Percentiles rank a stretch among this genome's conserved stretches.
Conservation (phyloP, 2,329 filamentous ascomycete genomes). For the Epichloe coenophiala region DNA sequence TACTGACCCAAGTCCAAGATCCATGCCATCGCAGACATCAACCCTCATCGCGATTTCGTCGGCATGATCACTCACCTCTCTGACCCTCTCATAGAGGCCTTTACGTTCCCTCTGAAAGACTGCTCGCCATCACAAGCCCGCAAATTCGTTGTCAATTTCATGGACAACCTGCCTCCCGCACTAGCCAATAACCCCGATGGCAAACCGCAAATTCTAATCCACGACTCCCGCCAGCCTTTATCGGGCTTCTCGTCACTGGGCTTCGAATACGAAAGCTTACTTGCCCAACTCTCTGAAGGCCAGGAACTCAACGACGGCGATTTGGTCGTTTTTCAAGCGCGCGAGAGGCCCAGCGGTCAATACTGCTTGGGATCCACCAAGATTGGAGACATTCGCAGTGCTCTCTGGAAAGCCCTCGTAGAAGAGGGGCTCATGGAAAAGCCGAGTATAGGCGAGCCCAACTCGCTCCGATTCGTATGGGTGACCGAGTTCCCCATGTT, state of each 20-base stretch:
- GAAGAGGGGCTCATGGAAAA: constrained; percentile 41
- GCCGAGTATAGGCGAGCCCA: constrained; percentile 22
- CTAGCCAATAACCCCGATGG: constrained; percentile 60
- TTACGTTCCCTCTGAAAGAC: constrained; percentile 49
- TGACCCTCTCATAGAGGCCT: constrained; percentile 60
- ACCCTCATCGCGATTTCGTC: constrained; percentile 46
- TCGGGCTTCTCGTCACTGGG: constrained; percentile 67
- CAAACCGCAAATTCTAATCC: constrained; percentile 67
- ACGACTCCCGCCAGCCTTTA: constrained; percentile 60
- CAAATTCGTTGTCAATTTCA: constrained; percentile 53
- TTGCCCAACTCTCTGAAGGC: constrained; percentile 15
- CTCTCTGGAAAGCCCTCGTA: constrained; percentile 56
- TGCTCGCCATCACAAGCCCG: constrained; percentile 38
- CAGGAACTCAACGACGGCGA: constrained; percentile 50
- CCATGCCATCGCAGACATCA: constrained; percentile 45
- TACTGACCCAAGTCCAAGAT: constrained; percentile 35
- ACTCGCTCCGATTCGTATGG: constrained; percentile 61
- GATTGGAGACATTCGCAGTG: constrained; percentile 59
- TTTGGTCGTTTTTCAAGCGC: constrained; percentile 68
- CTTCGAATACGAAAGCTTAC: constrained; percentile 45
- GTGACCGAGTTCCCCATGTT: constrained; percentile 88
- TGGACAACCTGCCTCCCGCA: constrained; percentile 48
- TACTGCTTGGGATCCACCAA: constrained; percentile 46
- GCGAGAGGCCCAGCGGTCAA: constrained; percentile 47
- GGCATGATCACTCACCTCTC: constrained; percentile 59